Conservation (phyloP, 2,329 filamentous ascomycete species). For the Acarospora socialis region DNA sequence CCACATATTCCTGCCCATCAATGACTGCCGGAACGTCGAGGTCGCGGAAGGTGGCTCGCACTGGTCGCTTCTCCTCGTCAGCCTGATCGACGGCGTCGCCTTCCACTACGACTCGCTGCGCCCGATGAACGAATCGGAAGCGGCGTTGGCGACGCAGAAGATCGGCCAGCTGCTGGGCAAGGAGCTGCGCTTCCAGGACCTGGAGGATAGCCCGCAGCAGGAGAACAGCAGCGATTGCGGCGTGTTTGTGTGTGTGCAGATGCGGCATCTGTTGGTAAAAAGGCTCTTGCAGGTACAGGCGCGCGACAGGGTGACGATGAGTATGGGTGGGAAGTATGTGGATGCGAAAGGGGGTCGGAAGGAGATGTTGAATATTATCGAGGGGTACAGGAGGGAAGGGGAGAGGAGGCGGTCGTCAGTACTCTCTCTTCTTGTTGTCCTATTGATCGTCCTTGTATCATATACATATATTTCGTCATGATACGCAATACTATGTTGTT, state of each 20-base stretch:
- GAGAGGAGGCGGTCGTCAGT: slow-evolving; percentile 70
- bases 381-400: slow-evolving; percentile 72
- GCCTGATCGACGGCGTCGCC: slow-evolving; percentile 71
- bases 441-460: no score
- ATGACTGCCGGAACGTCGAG: slow-evolving; percentile 64
- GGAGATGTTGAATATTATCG: slow-evolving; percentile 83
- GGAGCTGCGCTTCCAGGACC: slow-evolving; percentile 59
- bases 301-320: slow-evolving; percentile 85
- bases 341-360: slow-evolving; percentile 69
- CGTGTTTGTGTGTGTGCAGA: slow-evolving; percentile 87
- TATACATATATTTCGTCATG: no score
- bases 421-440: slow-evolving; percentile 6
- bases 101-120: slow-evolving; percentile 93
- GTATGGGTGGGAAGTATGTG: slow-evolving; percentile 69
- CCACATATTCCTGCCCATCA: slow-evolving; percentile 91
- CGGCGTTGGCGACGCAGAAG: slow-evolving; percentile 52
- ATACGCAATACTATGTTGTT: no score
- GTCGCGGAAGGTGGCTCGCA: slow-evolving; percentile 82
- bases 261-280: slow-evolving; percentile 85
- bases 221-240: slow-evolving; percentile 89
- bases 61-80: slow-evolving; percentile 88
- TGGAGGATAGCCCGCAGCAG: slow-evolving; percentile 79
- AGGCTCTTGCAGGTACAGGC: slow-evolving; percentile 65
- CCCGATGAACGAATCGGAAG: slow-evolving; percentile 61
- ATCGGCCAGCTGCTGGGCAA: slow-evolving; percentile 54